Evolutionary conservation across 306 rosid genomes (phyloP), one percentile per base, ranked within the genome.

Genomic region (apple (Malus domestica)): DNA sequence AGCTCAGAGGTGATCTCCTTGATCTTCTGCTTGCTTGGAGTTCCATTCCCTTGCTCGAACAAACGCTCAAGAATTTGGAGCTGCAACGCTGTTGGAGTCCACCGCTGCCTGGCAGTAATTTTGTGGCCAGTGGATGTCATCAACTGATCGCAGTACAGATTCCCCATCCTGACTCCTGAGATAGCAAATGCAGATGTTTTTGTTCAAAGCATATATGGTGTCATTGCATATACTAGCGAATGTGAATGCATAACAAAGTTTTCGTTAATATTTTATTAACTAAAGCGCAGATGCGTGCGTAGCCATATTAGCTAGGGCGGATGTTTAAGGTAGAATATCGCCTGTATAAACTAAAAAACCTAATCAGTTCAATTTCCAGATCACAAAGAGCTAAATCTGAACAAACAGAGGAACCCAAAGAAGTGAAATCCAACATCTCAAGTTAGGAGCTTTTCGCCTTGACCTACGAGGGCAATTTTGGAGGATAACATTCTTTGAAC

Each of bases 1-100:
- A 95, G 89, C 70, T 95, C 97, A 62, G 91, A 66, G 79, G 99
- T 88, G 9, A 95, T 92, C 60, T 95, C 99, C 76, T 90, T 95
- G 85, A 95, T 95, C 80, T 89, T 95, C 60, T 92, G 97, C 86
- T 95, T 95, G 88, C 84, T 95, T 44, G 99, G 99, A 82, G 99
- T 89, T 76, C 97, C 97, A 45, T 83, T 92, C 22, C 99, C 99
- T 52, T 89, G 91, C 54, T 95, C 96, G 44, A 95, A 95, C 42
- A 92, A 81, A 14, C 93, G 89, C 85, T 95, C 99, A 63, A 95
- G 90, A 84, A 92, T 92, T 81, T 92, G 93, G 54, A 95, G 97
- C 80, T 95, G 99, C 81, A 89, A 71, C 0, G 93, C 90, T 6
- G 97, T 89, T 35, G 99, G 99, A 74, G 93, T 95, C 99, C 99